Base-by-base conservation (phyloP, 805 yeast genomes). In the Spencermartinsiella europaea region DNA sequence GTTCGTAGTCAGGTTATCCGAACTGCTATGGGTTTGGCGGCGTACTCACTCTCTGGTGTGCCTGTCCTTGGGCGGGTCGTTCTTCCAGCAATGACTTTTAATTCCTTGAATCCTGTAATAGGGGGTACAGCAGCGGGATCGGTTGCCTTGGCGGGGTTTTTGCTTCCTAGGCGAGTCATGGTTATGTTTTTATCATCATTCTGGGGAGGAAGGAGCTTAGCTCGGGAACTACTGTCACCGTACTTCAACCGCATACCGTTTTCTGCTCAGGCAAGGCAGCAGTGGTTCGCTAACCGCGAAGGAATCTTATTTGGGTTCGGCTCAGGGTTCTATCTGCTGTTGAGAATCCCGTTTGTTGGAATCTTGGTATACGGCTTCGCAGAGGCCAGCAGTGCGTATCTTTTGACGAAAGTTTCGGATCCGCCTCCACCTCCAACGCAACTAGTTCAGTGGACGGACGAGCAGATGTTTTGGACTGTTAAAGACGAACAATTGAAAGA, bases 231-330 rank as follows among this genome's bases (percentile, higher is more conserved):
- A 42, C 65, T 79, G 34, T 55, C 60, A 4, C 82, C 82, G 3
- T 79, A 76, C 57, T 75, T 79, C 58, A 55, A 66, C 7, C 63
- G 74, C 10, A 63, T 77, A 17, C 74, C 76, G 10, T 72, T 76
- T 46, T 49, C 60, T 5, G 57, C 56, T 3, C 52, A 62, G n/a
- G 76, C 75, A 44, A 65, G 67, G 36, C 62, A 67, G 15, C 70
- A 66, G 44, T 79, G 84, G 84, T 62, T 69, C 40, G 65, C 66
- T 10, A 69, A 78, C 12, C 67, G 84, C 34, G 77, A 75, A 45
- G 83, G 83, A 0, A 68, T 75, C 25, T 60, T 80, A 42, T 73
- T 74, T 50, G 83, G 83, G 4, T 78, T 78, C 52, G 78, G 82
- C 2, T 56, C 75, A 5, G 70, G 69, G 40, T 74, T 70, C 58